Evolutionary conservation across 2,329 filamentous ascomycete genomes (phyloP).

Genomic region (Trichoderma semiorbis): DNA sequence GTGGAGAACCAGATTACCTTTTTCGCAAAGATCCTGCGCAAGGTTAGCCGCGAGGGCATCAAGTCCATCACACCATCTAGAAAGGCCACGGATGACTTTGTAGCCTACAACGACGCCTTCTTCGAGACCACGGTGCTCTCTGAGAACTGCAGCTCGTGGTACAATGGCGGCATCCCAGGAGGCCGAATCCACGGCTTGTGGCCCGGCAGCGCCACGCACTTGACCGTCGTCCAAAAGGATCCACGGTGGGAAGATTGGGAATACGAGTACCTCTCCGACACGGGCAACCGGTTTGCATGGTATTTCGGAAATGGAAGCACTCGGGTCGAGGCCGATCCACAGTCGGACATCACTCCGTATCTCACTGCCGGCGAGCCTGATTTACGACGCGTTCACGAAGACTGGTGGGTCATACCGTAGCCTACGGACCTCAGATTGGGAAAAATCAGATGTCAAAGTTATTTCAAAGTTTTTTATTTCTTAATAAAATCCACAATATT

Average conservation of each 20-base stretch:
- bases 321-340: slow-evolving; percentile 51
- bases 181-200: slow-evolving; percentile 65
- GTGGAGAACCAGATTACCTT: slow-evolving; percentile 65
- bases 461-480: not conserved
- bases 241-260: slow-evolving; percentile 56
- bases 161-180: slow-evolving; percentile 62
- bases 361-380: slow-evolving; percentile 55
- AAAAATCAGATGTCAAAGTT: not conserved
- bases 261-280: slow-evolving; percentile 43
- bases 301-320: slow-evolving; percentile 68
- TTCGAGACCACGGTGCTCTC: slow-evolving; percentile 53
- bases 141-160: slow-evolving; percentile 68
- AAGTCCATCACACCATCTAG: slow-evolving; percentile 55
- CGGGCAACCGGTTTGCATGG: slow-evolving; percentile 54
- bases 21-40: slow-evolving; percentile 64
- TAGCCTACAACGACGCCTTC: slow-evolving; percentile 56
- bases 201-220: slow-evolving; percentile 63
- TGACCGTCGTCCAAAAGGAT: slow-evolving; percentile 54
- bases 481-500: not conserved
- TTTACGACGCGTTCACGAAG: slow-evolving; percentile 61
- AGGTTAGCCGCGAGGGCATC: slow-evolving; percentile 63
- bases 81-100: slow-evolving; percentile 61
- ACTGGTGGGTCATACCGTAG: slow-evolving; percentile 56
- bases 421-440: not conserved
- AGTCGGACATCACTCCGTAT: slow-evolving; percentile 62